A percentile compares a stretch with the other conserved stretches of the same genome.
These are phyloP conservation scores for Xylariaceae sp. DNA, from an alignment of 2,329 filamentous ascomycete species.

Conservation along the genomic window DNA sequence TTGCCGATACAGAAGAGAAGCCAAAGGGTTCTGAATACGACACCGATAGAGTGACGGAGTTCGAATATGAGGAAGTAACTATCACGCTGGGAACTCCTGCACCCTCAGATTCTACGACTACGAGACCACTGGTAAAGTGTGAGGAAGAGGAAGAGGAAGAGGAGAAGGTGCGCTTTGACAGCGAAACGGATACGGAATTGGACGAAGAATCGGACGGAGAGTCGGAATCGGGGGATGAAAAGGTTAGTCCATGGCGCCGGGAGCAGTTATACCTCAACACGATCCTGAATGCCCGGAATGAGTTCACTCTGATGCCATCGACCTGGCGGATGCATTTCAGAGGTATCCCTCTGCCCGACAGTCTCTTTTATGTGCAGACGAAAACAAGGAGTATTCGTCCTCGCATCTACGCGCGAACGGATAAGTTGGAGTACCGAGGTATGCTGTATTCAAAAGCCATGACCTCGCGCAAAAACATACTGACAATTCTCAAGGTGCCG, in stretches of 20 bases:
- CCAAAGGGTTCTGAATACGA: neutral
- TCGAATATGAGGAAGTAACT: too few relatives aligned
- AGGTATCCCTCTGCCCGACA: constrained; percentile 28
- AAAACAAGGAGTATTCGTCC: constrained; percentile 23
- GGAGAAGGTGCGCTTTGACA: too few relatives aligned
- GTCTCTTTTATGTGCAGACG: constrained; percentile 27
- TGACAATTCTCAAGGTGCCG: constrained; percentile 19
- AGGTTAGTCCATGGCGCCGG: constrained; percentile 17
- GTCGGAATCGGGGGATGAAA: neutral
- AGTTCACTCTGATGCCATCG: constrained; percentile 29
- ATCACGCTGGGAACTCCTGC: too few relatives aligned
- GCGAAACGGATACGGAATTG: neutral
- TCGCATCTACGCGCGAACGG: constrained; percentile 27
- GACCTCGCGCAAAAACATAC: neutral
- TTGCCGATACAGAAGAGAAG: neutral
- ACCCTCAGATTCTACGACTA: too few relatives aligned
- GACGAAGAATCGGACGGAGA: neutral
- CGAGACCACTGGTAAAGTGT: too few relatives aligned
- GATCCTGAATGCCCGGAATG: constrained; percentile 25
- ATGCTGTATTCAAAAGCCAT: constrained; percentile 5
- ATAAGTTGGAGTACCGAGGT: constrained; percentile 28
- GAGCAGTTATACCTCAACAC: constrained; percentile 28
- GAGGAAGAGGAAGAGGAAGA: too few relatives aligned
- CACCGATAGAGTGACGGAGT: too few relatives aligned
- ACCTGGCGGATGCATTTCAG: constrained; percentile 30